Conservation (phyloP, 805 yeast species). For the Clavispora vitiphila region DNA sequence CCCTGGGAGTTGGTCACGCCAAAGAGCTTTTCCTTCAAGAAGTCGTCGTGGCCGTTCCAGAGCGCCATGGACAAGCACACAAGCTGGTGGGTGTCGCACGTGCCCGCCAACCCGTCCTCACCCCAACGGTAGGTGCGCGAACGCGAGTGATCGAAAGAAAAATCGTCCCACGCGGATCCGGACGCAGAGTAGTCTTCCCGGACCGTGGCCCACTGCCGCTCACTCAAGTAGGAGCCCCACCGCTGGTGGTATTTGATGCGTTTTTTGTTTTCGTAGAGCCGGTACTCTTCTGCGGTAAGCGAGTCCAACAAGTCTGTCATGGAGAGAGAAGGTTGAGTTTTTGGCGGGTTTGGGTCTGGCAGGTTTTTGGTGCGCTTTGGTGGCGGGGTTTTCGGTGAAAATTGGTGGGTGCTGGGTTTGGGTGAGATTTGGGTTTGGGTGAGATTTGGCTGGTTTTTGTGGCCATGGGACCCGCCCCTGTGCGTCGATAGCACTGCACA, state of each 20-base stretch:
- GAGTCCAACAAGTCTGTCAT: constrained; percentile 7
- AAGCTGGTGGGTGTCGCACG: constrained; percentile 75
- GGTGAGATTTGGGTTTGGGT: no score
- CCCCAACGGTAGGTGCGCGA: constrained; percentile 90
- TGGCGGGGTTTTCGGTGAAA: no score
- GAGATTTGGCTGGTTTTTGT: no score
- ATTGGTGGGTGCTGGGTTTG: no score
- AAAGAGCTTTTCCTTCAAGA: constrained; percentile 78
- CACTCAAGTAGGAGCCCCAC: constrained; percentile 91
- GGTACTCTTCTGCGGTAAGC: constrained; percentile 34
- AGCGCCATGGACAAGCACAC: constrained; percentile 76
- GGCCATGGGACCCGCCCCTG: no score
- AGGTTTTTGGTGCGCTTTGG: no score
- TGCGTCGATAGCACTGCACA: neutral
- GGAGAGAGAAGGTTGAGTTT: neutral
- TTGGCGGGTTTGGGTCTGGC: no score
- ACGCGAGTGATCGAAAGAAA: constrained; percentile 79
- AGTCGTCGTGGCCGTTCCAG: constrained; percentile 87
- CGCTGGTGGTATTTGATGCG: constrained; percentile 62
- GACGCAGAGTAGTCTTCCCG: constrained; percentile 81
- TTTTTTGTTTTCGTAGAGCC: constrained; percentile 29
- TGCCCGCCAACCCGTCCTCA: constrained; percentile 91
- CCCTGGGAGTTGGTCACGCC: constrained; percentile 93
- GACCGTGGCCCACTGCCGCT: constrained; percentile 70
- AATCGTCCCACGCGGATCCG: constrained; percentile 89